Base-by-base conservation (phyloP, 495 filamentous ascomycete species). In the Viridothelium virens region DNA sequence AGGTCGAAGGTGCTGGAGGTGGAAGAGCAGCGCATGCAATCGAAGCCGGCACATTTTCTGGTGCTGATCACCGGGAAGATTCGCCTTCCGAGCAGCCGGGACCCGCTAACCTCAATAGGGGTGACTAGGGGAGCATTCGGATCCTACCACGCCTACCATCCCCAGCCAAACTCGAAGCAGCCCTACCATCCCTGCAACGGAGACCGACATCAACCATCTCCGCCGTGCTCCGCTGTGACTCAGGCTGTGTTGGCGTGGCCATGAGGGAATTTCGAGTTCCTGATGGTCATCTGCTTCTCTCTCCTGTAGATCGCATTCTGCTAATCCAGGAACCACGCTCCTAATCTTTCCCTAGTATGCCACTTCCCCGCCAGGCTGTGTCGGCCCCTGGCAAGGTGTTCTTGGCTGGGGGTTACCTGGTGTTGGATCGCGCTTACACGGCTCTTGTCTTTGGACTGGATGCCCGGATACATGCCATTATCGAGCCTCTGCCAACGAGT, bases 361-460 rank as follows among this genome's bases (percentile, higher is more conserved):
- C 37, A 16, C 59, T 53, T 46, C 70, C 75, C 38, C 78, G 76
- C 37, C 80, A 80, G 64, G 91, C 90, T 71, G 83, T 95, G 69
- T 97, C 93, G 68, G 92, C 95, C 2, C 94, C 94, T 33, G 94
- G 94, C 62, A 98, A 98, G 79, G 95, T 98, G 53, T 83, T 98
- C 56, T 83, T 98, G 16, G 91, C 92, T 61, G 94, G 94, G 47
- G 94, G 94, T 50, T 98, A 97, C 74, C 86, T 98, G 12, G 91
- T 97, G 9, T 87, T 98, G 33, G 95, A 97, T 78, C 86, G 89
- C 62, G 80, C 83, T 47, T 92, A 96, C 73, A 92, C 90, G 2
- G 95, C 87, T 10, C 85, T 96, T 18, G 93, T 97, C 6, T 96
- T 97, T 75, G 94, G 91, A 16, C 89, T 98, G 63, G 90, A 92